Percentiles rank a stretch among this genome's conserved stretches.
Evolutionary conservation across 2,329 filamentous ascomycete species (phyloP).

Genomic region (Mycosphaerella sp.): DNA sequence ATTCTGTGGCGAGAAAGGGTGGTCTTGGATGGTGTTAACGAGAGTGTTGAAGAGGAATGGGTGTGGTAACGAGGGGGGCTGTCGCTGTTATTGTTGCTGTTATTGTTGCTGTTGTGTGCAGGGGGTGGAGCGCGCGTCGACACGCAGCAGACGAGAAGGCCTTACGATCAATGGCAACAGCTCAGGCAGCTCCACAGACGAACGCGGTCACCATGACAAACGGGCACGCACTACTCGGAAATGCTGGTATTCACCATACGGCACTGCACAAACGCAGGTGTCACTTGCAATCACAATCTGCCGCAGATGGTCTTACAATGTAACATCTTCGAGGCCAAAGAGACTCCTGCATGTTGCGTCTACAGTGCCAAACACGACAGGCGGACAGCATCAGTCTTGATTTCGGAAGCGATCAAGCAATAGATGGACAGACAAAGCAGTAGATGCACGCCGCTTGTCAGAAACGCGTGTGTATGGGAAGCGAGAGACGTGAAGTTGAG

Average conservation of each 20-base stretch:
- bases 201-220: not conserved
- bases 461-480: not conserved
- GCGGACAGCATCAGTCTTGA: not conserved
- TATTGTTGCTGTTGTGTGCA: slow-evolving; percentile 2
- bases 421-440: not conserved
- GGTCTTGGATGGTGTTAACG: not conserved
- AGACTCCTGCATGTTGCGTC: not conserved
- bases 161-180: not conserved
- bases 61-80: not conserved
- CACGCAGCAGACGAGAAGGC: too few species aligned
- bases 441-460: not conserved
- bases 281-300: slow-evolving; percentile 8
- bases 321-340: not conserved
- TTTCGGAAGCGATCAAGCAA: not conserved
- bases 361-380: not conserved
- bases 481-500: slow-evolving; percentile 4
- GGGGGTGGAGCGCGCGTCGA: not conserved
- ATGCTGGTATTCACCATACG: not conserved
- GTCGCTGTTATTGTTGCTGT: slow-evolving; percentile 5
- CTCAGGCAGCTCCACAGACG: not conserved
- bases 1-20: not conserved
- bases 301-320: slow-evolving; percentile 7
- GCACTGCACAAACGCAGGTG: not conserved
- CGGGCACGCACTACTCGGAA: not conserved
- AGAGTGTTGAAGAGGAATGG: not conserved